Conservation (phyloP, 2,329 filamentous ascomycete genomes). For the Fusarium transvaalense region DNA sequence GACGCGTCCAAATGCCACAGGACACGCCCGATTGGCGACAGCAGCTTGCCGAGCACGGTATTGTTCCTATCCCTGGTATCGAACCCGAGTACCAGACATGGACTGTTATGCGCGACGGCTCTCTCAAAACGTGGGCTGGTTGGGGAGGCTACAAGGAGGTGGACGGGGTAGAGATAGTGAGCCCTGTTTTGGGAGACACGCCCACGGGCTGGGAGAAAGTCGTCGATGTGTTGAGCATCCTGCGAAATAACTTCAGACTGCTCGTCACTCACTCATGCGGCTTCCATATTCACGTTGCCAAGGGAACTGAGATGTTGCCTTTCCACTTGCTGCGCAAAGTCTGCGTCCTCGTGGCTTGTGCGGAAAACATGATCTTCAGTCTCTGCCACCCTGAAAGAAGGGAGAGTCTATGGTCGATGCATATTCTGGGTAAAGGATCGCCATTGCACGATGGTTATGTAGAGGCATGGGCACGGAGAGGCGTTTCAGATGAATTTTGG, state of each 20-base stretch:
- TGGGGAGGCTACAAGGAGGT: constrained; percentile 29
- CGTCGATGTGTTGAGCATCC: constrained; percentile 27
- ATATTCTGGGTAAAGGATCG: neutral
- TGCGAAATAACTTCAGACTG: constrained; percentile 31
- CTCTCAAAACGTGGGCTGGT: neutral
- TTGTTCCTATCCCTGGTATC: neutral
- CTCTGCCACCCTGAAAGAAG: constrained; percentile 22
- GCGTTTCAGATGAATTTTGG: constrained; percentile 20
- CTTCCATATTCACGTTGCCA: constrained; percentile 37
- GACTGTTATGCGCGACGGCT: constrained; percentile 18
- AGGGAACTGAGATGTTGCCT: constrained; percentile 16
- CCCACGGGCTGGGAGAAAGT: constrained; percentile 32
- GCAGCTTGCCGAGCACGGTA: constrained; percentile 7
- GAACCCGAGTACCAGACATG: constrained; percentile 27
- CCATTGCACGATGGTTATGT: neutral
- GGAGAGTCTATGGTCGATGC: neutral
- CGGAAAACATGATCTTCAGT: constrained; percentile 33
- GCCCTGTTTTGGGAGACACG: constrained; percentile 26
- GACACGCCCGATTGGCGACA: neutral
- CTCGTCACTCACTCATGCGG: constrained; percentile 17
- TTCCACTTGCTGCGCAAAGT: constrained; percentile 29
- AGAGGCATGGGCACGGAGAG: neutral
- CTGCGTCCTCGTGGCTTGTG: constrained; percentile 26
- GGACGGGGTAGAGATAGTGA: constrained; percentile 27
- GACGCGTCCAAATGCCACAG: neutral